Percentiles rank a stretch among this genome's conserved stretches.
Evolutionary conservation across 306 rosid genomes (phyloP).

Genomic region (apple (Malus domestica)): ASM211411v1 NC_041792.1:21683907-21684406

Average conservation of each 20-base stretch:
- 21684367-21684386: conserved; percentile 17
- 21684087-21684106: background rate
- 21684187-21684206: background rate
- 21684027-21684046: background rate
- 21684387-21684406: background rate
- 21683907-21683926: background rate
- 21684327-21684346: background rate
- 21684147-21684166: background rate
- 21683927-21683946: background rate
- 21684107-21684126: background rate
- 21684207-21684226: background rate
- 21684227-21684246: background rate
- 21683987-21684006: background rate
- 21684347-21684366: background rate
- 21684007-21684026: background rate
- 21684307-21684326: background rate
- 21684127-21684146: background rate
- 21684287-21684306: background rate
- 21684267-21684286: background rate
- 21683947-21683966: background rate
- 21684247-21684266: background rate
- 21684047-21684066: background rate
- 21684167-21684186: background rate
- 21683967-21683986: background rate
- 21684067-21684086: background rate